Evolutionary conservation across 2,329 filamentous ascomycete genomes (phyloP), one percentile per base, ranked within the genome.

Genomic region (Cercospora sojina): DNA sequence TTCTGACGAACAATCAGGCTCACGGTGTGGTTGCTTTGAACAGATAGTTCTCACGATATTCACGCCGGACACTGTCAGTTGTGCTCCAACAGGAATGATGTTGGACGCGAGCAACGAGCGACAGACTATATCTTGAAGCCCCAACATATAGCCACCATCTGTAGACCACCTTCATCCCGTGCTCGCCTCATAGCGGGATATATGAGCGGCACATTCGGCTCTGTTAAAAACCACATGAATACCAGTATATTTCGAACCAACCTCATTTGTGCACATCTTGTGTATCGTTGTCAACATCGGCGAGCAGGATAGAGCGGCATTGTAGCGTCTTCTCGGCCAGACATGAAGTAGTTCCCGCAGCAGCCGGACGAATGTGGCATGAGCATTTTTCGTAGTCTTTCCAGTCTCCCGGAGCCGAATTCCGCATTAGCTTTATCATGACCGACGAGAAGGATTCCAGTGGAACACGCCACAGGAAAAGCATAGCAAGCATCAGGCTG

Each of bases 281-380:
- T n/a, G 35, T 51, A 23, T 53, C 23, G 47, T 13, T 56, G 29
- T 29, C 53, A 35, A 57, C 13, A 56, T 41, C 10, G 27, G 51
- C 49, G 25, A 23, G 10, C 53, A 63, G 60, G 60, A 63, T 63
- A 57, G 60, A 47, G 57, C 60, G 60, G 60, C 60, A 63, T 25
- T 32, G 55, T 63, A 57, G 60, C 51, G 29, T 56, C 60, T 32
- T 27, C 60, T 63, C 57, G 60, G 60, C 60, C 49, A 41, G 13
- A 41, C 49, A 63, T 41, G 23, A 43, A 63, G 51, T 63, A 63
- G 60, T 51, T 18, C 23, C 60, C 51, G 60, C 38, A 13, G 13
- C 18, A 43, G 23, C 60, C 60, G 60, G 43, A 32, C 60, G 47
- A 63, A 63, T 63, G 32, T 29, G 59, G 20, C 25, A 53, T 27